phyloP scores from a whole-genome alignment of 2,329 filamentous ascomycete species.

The Dothideomycetidae sp. region DNA sequence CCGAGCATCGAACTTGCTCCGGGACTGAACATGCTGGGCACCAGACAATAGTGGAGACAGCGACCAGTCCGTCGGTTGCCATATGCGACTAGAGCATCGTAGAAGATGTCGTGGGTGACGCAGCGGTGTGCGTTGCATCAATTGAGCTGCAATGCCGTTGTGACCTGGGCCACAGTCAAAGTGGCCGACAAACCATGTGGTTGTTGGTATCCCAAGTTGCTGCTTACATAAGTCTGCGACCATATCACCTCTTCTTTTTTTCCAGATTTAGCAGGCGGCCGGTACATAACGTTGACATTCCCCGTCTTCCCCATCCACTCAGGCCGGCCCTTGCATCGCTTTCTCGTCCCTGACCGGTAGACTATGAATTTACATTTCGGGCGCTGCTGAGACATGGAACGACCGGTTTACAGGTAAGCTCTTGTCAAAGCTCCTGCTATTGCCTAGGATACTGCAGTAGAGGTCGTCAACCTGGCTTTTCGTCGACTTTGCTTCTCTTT shows the following conservation, averaged over 20 bases:
- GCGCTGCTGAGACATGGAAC: constrained; percentile 5
- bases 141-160: constrained; percentile 1
- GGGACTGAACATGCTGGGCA: background rate
- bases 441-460: no score
- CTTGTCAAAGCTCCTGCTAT: background rate
- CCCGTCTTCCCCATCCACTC: background rate
- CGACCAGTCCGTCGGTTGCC: no score
- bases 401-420: constrained; percentile 1
- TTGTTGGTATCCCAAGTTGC: no score
- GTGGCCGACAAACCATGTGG: no score
- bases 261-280: background rate
- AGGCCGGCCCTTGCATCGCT: background rate
- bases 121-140: constrained; percentile 5
- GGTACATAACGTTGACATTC: background rate
- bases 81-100: background rate
- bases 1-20: background rate
- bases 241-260: background rate
- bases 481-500: no score
- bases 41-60: background rate
- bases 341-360: constrained; percentile 5
- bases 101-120: background rate
- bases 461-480: no score
- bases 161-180: background rate
- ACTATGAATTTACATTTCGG: constrained; percentile 6
- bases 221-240: background rate